Conservation (phyloP, 805 yeast species). For the Sugiyamaella floridensis region DNA sequence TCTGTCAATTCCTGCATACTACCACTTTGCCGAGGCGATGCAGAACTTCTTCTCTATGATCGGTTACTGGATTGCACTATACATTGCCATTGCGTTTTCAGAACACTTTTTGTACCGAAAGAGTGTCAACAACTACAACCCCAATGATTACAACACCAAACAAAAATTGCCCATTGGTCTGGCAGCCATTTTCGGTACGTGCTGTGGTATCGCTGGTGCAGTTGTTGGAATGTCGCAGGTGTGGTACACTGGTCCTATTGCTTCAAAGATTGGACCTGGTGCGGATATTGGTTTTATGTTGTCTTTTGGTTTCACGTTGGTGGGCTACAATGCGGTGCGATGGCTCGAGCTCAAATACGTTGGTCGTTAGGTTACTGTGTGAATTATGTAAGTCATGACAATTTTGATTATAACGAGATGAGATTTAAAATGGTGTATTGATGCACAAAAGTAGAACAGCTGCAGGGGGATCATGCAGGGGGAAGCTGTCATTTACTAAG, state of each 20-base stretch:
- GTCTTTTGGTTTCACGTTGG: constrained; percentile 57
- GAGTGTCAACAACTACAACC: constrained; percentile 55
- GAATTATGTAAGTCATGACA: neutral
- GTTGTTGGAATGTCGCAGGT: constrained; percentile 82
- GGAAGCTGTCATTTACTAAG: neutral
- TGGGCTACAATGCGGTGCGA: constrained; percentile 52
- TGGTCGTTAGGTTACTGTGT: constrained; percentile 27
- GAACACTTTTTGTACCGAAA: constrained; percentile 78
- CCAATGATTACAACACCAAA: constrained; percentile 53
- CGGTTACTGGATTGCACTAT: constrained; percentile 85
- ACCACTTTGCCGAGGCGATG: constrained; percentile 65
- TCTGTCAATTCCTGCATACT: constrained; percentile 82
- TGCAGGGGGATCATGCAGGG: neutral
- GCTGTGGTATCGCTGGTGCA: constrained; percentile 79
- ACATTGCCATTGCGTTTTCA: constrained; percentile 61
- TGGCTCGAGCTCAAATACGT: constrained; percentile 59
- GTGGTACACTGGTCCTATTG: constrained; percentile 75
- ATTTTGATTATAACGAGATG: neutral
- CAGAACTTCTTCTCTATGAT: constrained; percentile 84
- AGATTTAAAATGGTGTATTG: neutral
- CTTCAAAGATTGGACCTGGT: constrained; percentile 57
- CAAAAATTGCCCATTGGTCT: constrained; percentile 61
- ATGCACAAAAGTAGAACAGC: neutral
- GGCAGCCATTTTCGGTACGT: constrained; percentile 76
- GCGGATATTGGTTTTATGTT: constrained; percentile 87